A percentile compares a stretch with the other conserved stretches of the same genome.
Evolutionary conservation across 1,139 yeast species (phyloP).

Genomic region (Candida gigantensis): DNA sequence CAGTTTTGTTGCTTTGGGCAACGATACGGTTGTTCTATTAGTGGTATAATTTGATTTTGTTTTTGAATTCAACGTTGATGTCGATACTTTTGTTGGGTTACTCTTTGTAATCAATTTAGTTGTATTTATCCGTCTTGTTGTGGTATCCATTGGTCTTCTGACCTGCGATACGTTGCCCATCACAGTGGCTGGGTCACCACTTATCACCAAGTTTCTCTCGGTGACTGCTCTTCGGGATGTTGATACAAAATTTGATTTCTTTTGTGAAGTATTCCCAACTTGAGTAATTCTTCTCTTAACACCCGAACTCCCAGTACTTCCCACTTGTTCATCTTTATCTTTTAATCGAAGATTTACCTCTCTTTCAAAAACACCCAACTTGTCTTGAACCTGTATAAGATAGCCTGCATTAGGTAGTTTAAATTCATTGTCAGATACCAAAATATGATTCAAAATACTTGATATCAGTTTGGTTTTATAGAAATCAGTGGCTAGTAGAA

Average conservation of each 20-base stretch:
- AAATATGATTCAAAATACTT: constrained; percentile 13
- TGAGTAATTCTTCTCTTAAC: neutral
- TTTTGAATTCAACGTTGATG: no score
- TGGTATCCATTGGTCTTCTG: no score
- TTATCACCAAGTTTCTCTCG: constrained; percentile 1
- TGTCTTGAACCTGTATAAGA: constrained; percentile 19
- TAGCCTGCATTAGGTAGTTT: constrained; percentile 18
- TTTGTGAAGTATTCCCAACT: neutral
- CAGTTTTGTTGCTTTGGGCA: no score
- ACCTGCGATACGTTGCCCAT: no score
- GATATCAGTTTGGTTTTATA: constrained; percentile 15
- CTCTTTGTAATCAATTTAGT: no score
- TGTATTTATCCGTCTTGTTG: no score
- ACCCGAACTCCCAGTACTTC: neutral
- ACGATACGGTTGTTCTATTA: no score
- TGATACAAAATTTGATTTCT: no score
- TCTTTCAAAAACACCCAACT: constrained; percentile 16
- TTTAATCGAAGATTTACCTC: constrained; percentile 12
- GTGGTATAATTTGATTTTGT: no score
- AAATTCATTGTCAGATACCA: constrained; percentile 18
- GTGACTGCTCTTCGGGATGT: neutral
- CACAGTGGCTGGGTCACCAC: no score
- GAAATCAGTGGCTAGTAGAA: constrained; percentile 32
- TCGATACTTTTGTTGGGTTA: no score
- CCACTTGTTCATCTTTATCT: neutral